These are phyloP conservation scores for Botrytis porri DNA, from an alignment of 2,329 filamentous ascomycete species.

Conservation along the genomic window DNA sequence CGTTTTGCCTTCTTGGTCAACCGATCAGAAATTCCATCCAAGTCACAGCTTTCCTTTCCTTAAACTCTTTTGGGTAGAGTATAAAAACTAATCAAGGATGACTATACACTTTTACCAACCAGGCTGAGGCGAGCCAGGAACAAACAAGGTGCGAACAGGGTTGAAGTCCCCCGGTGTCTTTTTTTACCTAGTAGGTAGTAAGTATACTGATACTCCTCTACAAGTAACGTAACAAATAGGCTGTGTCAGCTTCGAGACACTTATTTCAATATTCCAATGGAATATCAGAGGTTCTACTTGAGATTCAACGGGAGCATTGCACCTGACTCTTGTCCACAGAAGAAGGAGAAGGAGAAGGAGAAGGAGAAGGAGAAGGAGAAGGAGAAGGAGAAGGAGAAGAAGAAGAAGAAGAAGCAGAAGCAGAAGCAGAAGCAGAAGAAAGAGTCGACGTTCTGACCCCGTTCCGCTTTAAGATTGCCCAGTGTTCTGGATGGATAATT, in stretches of 20 bases:
- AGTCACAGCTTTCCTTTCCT: not conserved
- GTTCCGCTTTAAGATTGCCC: not conserved
- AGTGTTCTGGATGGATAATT: not conserved
- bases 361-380: not conserved
- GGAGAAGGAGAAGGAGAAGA: no score
- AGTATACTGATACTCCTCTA: not conserved
- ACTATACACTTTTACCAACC: not conserved
- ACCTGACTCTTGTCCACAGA: not conserved
- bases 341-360: not conserved
- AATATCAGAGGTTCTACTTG: not conserved
- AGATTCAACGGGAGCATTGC: not conserved
- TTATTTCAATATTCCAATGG: not conserved
- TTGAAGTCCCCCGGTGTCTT: not conserved
- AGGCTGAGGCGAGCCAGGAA: no score
- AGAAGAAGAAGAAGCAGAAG: not conserved
- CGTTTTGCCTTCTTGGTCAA: not conserved
- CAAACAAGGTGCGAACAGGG: not conserved
- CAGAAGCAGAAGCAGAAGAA: not conserved
- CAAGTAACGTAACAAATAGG: slow-evolving; percentile 4
- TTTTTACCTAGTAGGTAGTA: not conserved
- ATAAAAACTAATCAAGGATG: not conserved
- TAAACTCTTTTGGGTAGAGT: not conserved
- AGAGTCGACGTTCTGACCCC: not conserved
- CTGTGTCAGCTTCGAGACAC: not conserved
- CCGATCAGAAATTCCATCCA: not conserved